Evolutionary conservation across 2,329 filamentous ascomycete genomes (phyloP), one percentile per base, ranked within the genome.

Genomic region (Boeremia lycopersici): DNA sequence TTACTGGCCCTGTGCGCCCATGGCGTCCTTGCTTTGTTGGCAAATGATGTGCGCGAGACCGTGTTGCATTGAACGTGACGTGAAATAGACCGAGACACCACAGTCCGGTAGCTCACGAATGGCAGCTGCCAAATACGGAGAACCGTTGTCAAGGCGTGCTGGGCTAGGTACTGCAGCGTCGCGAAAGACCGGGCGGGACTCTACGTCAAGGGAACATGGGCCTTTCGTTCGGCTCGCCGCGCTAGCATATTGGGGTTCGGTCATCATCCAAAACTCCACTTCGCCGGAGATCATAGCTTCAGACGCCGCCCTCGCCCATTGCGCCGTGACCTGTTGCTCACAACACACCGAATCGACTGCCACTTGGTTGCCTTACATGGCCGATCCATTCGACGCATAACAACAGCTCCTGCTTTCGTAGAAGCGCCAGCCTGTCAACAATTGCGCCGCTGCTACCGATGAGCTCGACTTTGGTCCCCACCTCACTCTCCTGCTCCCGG

Each of bases 291-390:
- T 39, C 48, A 45, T 46, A 55, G 46, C 52, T 47, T 29, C 36
- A 50, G 40, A 59, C 43, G 47, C 47, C 57, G 44, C 56, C 34
- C 46, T 56, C 43, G 44, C 45, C 56, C 60, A 61, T 63, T 64
- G 60, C 61, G 60, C 57, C 57, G 55, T 59, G 34, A 60, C 53
- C 40, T 26, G 45, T 52, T 53, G 34, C 60, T 54, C 53, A 40
- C 54, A 48, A 45, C 52, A 47, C 42, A 44, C 25, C 41, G 10
- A 56, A n/a, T 41, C 51, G 41, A 41, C 49, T 36, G 23, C 41
- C 45, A 39, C 17, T 47, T 48, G 46, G 34, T 58, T 57, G 60
- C 62, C 60, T 70, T 73, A 67, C 57, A 74, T 74, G 72, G 71
- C 64, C 56, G 53, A 59, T 50, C 42, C 62, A 57, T 54, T 58